Base-by-base conservation (phyloP, 306 rosid species). In the Cicer arietinum region DNA sequence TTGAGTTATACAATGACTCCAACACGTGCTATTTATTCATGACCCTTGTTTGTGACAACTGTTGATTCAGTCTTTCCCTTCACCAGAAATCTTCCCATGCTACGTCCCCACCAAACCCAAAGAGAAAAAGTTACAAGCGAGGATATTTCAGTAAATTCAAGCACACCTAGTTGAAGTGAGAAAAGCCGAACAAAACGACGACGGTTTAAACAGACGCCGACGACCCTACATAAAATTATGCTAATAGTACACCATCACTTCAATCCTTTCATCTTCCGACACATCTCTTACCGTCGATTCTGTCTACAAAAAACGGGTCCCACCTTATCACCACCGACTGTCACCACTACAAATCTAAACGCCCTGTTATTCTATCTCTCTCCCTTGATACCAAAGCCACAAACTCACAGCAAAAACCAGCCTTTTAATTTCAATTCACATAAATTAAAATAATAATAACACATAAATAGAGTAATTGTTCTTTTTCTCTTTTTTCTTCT, bases 41-140 rank as follows among this genome's bases (percentile, higher is more conserved):
- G 18, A 3, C 35, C 35, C 35, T 30, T 30, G 35, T 51, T 30
- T 30, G 35, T 51, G 54, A 50, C 82, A 59, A 67, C 79, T 57
- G 79, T 66, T 66, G 48, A 7, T 44, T 2, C 25, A 35, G 67
- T 63, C 81, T 77, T 82, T 81, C 79, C 80, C 69, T 72, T 1
- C 62, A 71, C 56, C 67, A 78, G 60, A 85, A 85, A 76, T 83
- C 74, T 73, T 69, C 20, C 73, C 86, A 56, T 68, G 20, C 59
- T 84, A 53, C 74, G 40, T 22, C 56, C 39, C 64, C 42, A 18
- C 64, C 1, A 59, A 54, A 17, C 12, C 59, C 52, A 22, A 1
- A n/a, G 42, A 8, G 51, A 69, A 77, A 10, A 10, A 10, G 8
- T 12, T 3, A 16, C 14, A 11, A 47, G 13, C 7, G 10, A 74